phyloP scores from a whole-genome alignment of 1,284 basidiomycete species.

The Ceratobasidium sp. region DNA sequence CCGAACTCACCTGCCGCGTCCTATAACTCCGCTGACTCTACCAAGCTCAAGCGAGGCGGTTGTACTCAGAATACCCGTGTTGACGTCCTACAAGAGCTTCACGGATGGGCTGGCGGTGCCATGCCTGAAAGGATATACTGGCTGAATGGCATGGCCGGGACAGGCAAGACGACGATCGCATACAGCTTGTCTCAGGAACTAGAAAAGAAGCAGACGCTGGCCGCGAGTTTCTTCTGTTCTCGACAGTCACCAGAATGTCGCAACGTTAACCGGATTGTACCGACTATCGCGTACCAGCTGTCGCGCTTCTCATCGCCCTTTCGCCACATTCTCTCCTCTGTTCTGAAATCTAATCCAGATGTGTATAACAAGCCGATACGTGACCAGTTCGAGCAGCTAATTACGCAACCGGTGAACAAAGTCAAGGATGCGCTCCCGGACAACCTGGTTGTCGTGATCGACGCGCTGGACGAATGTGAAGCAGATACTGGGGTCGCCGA shows the following conservation, averaged over 20 bases:
- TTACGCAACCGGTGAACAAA: neutral
- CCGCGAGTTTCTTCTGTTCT: conserved; percentile 15
- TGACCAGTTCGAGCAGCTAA: neutral
- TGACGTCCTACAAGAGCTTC: neutral
- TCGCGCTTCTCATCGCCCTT: neutral
- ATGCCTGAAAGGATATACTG: neutral
- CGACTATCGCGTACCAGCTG: neutral
- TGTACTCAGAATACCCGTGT: neutral
- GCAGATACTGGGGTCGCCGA: neutral
- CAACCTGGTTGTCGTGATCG: neutral
- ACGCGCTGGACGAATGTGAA: conserved; percentile 10
- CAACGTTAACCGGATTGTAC: neutral
- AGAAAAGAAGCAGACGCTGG: neutral
- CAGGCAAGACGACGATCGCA: conserved; percentile 3
- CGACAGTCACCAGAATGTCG: neutral
- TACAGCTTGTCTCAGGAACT: neutral
- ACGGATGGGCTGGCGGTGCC: neutral
- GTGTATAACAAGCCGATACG: neutral
- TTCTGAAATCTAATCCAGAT: neutral
- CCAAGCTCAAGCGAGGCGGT: neutral
- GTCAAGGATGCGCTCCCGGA: neutral
- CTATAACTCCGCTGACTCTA: neutral
- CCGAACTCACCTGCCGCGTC: neutral
- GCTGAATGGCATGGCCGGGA: neutral
- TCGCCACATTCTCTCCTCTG: neutral